These are phyloP conservation scores for Lachnellula cervina DNA, from an alignment of 2,329 filamentous ascomycete species.

Conservation along the genomic window DNA sequence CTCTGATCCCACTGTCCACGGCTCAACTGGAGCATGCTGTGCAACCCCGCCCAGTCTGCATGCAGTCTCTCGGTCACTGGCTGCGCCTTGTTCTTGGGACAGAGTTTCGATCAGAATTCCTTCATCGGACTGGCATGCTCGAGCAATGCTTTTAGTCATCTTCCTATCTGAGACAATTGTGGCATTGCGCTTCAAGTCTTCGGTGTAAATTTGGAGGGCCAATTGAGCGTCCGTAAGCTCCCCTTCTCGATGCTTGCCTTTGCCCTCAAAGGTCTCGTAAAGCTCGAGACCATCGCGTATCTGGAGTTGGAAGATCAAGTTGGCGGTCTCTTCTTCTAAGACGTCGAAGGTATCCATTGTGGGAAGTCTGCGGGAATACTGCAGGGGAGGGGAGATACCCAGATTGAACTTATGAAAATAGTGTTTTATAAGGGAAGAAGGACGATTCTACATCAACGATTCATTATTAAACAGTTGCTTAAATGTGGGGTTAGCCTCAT, in stretches of 20 bases:
- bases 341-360: background rate
- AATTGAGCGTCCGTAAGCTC: constrained; percentile 12
- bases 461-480: too few species aligned
- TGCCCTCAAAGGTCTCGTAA: background rate
- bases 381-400: too few species aligned
- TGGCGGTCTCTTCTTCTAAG: constrained; percentile 18
- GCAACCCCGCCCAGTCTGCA: constrained; percentile 5
- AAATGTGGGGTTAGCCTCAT: too few species aligned
- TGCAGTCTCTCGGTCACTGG: constrained; percentile 14
- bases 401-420: background rate
- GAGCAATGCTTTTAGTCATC: constrained; percentile 23
- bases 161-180: constrained; percentile 11
- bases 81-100: constrained; percentile 13
- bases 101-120: constrained; percentile 3
- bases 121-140: constrained; percentile 21
- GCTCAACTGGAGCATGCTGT: background rate
- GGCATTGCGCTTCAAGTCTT: constrained; percentile 11
- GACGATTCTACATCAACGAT: too few species aligned
- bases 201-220: constrained; percentile 11
- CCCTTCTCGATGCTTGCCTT: constrained; percentile 10
- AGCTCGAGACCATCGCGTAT: constrained; percentile 16
- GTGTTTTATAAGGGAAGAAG: background rate
- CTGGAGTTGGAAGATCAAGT: constrained; percentile 23
- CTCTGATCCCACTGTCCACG: constrained; percentile 2
- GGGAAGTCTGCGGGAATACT: background rate